These are phyloP conservation scores for Ceratocystis colombiana DNA, from an alignment of 2,329 filamentous ascomycete species.

Conservation along the genomic window DNA sequence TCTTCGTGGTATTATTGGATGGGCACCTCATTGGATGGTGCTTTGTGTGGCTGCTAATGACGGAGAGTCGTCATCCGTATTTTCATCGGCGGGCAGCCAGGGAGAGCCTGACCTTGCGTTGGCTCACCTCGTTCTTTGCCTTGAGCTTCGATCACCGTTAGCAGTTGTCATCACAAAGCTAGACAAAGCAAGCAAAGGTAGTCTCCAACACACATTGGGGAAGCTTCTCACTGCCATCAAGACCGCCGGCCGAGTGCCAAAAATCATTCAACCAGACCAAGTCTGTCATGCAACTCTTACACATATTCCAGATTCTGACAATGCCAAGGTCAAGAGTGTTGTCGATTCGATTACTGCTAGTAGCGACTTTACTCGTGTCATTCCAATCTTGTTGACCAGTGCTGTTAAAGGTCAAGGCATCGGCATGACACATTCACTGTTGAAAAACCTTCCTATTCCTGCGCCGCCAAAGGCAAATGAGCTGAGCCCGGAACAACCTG, in stretches of 20 bases:
- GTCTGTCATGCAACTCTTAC: conserved; percentile 43
- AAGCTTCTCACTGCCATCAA: conserved; percentile 72
- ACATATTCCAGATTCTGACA: conserved; percentile 46
- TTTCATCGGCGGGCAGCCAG: conserved; percentile 1
- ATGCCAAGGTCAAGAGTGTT: conserved; percentile 47
- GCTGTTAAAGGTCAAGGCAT: conserved; percentile 77
- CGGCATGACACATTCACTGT: conserved; percentile 67
- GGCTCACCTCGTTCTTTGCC: conserved; percentile 73
- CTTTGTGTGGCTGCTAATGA: conserved; percentile 79
- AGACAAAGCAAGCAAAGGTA: conserved; percentile 67
- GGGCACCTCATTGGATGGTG: conserved; percentile 89
- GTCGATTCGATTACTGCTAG: conserved; percentile 42
- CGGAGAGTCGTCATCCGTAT: conserved; percentile 36
- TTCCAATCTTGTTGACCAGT: conserved; percentile 83
- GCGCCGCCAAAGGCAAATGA: conserved; percentile 44
- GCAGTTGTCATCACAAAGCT: conserved; percentile 82
- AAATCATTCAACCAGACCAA: conserved; percentile 55
- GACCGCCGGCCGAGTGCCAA: conserved; percentile 59
- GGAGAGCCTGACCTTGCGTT: conserved; percentile 57
- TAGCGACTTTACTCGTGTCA: conserved; percentile 37
- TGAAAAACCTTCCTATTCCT: conserved; percentile 65
- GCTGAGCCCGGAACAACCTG: conserved; percentile 50
- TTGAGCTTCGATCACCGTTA: conserved; percentile 68
- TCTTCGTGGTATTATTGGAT: conserved; percentile 80
- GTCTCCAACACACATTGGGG: conserved; percentile 58